Percentiles rank a stretch among this genome's conserved stretches.
These are phyloP conservation scores for Ganoderma resinaceum DNA, from an alignment of 1,284 basidiomycete species.

Conservation along the genomic window DNA sequence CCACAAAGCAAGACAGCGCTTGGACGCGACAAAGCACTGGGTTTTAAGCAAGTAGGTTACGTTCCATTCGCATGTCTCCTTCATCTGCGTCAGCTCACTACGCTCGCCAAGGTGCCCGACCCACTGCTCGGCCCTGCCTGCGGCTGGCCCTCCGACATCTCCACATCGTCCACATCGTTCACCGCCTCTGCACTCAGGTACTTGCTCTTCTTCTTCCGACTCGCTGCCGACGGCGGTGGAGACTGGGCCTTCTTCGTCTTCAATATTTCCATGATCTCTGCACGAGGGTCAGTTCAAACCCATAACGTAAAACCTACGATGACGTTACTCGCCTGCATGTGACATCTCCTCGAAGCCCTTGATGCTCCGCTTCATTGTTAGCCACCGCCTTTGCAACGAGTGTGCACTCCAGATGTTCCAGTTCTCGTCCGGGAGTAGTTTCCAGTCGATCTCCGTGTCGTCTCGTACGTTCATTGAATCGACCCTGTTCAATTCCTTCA, in stretches of 20 bases:
- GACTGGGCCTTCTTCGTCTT: constrained; percentile 69
- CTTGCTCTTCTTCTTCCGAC: constrained; percentile 51
- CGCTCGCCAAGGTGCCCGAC: constrained; percentile 4
- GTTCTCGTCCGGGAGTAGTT: constrained; percentile 68
- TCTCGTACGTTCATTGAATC: constrained; percentile 76
- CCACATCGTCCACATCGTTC: constrained; percentile 43
- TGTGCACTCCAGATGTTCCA: constrained; percentile 89
- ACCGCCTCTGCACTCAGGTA: constrained; percentile 62
- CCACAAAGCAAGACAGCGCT: constrained; percentile 3
- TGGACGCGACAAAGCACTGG: neutral
- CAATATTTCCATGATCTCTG: constrained; percentile 83
- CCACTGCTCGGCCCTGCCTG: constrained; percentile 26
- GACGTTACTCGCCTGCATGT: constrained; percentile 61
- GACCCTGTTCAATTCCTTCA: constrained; percentile 51
- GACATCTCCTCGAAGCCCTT: constrained; percentile 81
- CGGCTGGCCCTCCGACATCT: constrained; percentile 34
- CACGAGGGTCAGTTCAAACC: neutral
- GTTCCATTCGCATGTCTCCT: neutral
- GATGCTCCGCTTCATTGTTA: constrained; percentile 76
- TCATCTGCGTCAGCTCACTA: neutral
- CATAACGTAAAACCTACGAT: neutral
- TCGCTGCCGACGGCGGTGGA: constrained; percentile 47
- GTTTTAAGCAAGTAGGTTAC: neutral
- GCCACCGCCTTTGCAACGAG: constrained; percentile 76
- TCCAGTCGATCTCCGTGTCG: constrained; percentile 88